A percentile compares a stretch with the other conserved stretches of the same genome.
Evolutionary conservation across 2,329 filamentous ascomycete species (phyloP).

Genomic region (Acrocalymma vagum): DNA sequence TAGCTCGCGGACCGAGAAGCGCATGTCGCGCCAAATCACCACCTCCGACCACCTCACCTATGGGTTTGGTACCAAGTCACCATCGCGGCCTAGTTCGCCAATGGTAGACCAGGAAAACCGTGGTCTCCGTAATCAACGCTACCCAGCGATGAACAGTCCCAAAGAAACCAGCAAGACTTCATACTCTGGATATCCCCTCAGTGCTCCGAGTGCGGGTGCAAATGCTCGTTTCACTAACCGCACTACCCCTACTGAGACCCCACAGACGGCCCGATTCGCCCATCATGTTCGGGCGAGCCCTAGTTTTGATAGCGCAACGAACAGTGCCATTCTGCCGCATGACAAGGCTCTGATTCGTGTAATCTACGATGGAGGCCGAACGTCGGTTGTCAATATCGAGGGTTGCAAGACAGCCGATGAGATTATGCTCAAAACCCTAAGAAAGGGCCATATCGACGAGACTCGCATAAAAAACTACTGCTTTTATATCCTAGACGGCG

Average conservation of each 20-base stretch:
- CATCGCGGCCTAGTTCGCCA: conserved; percentile 77
- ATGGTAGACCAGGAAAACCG: conserved; percentile 65
- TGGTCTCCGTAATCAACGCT: conserved; percentile 64
- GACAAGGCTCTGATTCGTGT: conserved; percentile 91
- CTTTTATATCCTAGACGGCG: conserved; percentile 90
- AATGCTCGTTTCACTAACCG: conserved; percentile 54
- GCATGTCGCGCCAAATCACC: conserved; percentile 57
- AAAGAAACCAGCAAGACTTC: conserved; percentile 58
- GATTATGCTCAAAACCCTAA: conserved; percentile 86
- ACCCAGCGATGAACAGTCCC: conserved; percentile 65
- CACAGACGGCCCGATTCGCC: conserved; percentile 68
- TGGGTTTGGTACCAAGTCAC: conserved; percentile 59
- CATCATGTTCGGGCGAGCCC: conserved; percentile 81
- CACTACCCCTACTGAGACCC: conserved; percentile 68
- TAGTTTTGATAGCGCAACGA: conserved; percentile 79
- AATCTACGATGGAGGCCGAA: conserved; percentile 89
- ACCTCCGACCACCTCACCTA: conserved; percentile 53
- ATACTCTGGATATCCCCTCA: conserved; percentile 65
- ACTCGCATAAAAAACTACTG: conserved; percentile 95
- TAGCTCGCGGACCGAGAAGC: conserved; percentile 56
- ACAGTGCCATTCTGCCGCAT: conserved; percentile 81
- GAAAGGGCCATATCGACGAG: conserved; percentile 87
- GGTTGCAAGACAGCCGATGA: conserved; percentile 92
- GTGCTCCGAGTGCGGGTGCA: conserved; percentile 60
- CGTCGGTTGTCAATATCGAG: conserved; percentile 92